Evolutionary conservation across 139 green algal species (phyloP).

Genomic region (Deuterostichococcus epilithicus): DNA sequence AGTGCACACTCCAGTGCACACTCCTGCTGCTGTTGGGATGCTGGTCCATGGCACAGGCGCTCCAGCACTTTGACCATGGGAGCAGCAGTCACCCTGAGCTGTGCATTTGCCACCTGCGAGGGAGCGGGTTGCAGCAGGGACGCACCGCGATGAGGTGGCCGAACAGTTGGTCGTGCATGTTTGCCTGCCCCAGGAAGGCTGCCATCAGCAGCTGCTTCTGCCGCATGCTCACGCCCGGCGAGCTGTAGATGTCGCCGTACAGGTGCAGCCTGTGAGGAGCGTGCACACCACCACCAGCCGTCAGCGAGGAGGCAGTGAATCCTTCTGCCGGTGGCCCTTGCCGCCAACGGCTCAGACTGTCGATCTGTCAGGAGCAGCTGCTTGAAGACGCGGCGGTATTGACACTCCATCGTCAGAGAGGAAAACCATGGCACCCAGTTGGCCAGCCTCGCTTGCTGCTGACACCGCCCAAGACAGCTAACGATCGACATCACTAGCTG

Average conservation of each 20-base stretch:
- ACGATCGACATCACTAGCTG: too few species aligned
- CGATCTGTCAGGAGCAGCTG: too few species aligned
- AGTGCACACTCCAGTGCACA: background rate
- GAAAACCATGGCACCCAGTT: too few species aligned
- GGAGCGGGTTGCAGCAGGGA: background rate
- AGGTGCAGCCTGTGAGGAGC: constrained; percentile 36
- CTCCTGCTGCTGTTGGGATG: background rate
- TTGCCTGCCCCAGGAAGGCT: constrained; percentile 38
- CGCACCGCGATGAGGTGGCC: constrained; percentile 51
- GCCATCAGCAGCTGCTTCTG: constrained; percentile 56
- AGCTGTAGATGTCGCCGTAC: constrained; percentile 63
- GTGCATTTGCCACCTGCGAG: background rate
- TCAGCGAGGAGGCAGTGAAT: too few species aligned
- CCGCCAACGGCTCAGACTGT: too few species aligned
- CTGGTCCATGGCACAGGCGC: background rate
- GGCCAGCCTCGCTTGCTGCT: too few species aligned
- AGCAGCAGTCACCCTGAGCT: background rate
- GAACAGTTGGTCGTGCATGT: constrained; percentile 67
- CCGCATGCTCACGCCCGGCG: constrained; percentile 38
- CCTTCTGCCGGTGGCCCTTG: too few species aligned
- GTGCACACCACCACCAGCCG: background rate
- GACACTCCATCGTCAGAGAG: too few species aligned
- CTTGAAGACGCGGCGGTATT: too few species aligned
- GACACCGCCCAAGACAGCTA: too few species aligned
- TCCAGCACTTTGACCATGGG: background rate